phyloP scores from a whole-genome alignment of 2,329 filamentous ascomycete species.

The Paraphoma sp. region DNA sequence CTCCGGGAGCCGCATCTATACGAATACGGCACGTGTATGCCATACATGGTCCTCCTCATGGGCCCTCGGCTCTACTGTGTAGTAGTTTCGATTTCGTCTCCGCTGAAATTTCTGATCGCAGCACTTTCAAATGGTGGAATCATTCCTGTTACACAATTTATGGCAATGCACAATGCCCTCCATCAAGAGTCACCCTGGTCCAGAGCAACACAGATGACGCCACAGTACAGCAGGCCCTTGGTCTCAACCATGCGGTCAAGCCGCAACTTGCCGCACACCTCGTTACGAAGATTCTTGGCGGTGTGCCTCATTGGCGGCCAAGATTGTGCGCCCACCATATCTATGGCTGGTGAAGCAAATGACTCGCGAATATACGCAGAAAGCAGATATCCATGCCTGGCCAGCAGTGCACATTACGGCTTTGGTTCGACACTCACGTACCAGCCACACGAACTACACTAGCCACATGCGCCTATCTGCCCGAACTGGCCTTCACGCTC shows the following conservation, averaged over 20 bases:
- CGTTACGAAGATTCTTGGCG: not conserved
- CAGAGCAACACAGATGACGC: not conserved
- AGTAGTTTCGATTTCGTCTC: too few relatives aligned
- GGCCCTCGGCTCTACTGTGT: too few relatives aligned
- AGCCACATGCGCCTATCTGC: not conserved
- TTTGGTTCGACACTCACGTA: not conserved
- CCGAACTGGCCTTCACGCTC: not conserved
- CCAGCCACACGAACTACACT: not conserved
- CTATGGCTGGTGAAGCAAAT: not conserved
- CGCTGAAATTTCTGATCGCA: too few relatives aligned
- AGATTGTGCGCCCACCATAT: not conserved
- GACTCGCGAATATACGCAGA: not conserved
- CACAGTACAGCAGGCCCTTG: not conserved
- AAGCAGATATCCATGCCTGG: too few relatives aligned
- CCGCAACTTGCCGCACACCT: not conserved
- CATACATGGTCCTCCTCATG: too few relatives aligned
- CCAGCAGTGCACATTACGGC: not conserved
- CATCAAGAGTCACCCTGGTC: not conserved
- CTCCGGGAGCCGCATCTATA: not conserved
- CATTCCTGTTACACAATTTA: too few relatives aligned
- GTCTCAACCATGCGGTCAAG: not conserved
- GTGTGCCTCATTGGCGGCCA: conserved; percentile 8
- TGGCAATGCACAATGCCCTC: not conserved
- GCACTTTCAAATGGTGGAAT: too few relatives aligned
- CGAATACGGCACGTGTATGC: too few relatives aligned